Conservation (phyloP, 2,329 filamentous ascomycete species). For the Fusarium setosum region DNA sequence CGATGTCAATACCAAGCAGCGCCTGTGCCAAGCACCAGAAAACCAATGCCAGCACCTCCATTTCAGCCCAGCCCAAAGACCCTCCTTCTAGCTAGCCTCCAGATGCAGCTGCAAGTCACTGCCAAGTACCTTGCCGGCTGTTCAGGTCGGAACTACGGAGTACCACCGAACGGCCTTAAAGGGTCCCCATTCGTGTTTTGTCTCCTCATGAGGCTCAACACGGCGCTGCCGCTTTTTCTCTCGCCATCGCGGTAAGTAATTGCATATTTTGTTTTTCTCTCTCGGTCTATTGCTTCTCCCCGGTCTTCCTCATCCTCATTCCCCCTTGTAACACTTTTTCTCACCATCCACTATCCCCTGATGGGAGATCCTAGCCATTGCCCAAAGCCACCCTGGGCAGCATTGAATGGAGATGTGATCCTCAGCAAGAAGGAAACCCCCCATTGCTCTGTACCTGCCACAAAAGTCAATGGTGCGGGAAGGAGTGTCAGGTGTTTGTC, state of each 20-base stretch:
- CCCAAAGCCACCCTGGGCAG: slow-evolving; percentile 35
- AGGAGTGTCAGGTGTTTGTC: slow-evolving; percentile 23
- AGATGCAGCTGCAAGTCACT: slow-evolving; percentile 19
- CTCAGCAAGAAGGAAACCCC: slow-evolving; percentile 5
- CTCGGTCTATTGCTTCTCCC: neutral
- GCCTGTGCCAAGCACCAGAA: neutral
- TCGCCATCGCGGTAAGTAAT: slow-evolving; percentile 36
- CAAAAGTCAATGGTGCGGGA: slow-evolving; percentile 22
- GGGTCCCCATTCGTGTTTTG: slow-evolving; percentile 6
- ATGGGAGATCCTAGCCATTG: slow-evolving; percentile 20
- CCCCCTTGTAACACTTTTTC: slow-evolving; percentile 9
- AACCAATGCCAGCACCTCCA: slow-evolving; percentile 13
- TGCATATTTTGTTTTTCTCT: slow-evolving; percentile 30
- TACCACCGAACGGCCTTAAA: slow-evolving; percentile 2
- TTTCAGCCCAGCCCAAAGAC: slow-evolving; percentile 13
- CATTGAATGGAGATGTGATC: slow-evolving; percentile 32
- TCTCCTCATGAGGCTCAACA: slow-evolving; percentile 19
- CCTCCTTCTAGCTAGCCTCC: too few species aligned
- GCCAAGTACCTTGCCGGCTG: slow-evolving; percentile 14
- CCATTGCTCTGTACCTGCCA: slow-evolving; percentile 16
- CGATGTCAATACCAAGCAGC: slow-evolving; percentile 20
- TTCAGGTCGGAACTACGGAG: neutral
- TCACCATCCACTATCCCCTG: slow-evolving; percentile 22
- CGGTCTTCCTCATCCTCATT: neutral
- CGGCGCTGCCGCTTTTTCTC: slow-evolving; percentile 15